Evolutionary conservation across 2,329 filamentous ascomycete species (phyloP).

Genomic region (Chaetomium olivaceum): DNA sequence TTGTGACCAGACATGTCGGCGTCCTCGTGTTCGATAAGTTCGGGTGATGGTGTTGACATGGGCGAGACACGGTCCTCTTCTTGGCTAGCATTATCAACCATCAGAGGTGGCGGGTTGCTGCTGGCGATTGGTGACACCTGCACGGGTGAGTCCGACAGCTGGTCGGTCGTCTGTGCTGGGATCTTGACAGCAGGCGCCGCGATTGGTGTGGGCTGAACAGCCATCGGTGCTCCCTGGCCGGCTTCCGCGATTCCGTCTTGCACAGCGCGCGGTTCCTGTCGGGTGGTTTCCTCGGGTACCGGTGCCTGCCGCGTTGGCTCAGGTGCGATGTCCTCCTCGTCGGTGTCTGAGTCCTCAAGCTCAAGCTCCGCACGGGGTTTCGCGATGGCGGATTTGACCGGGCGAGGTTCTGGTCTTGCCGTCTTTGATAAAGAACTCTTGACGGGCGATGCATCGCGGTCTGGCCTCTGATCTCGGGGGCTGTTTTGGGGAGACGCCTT

Average conservation of each 20-base stretch:
- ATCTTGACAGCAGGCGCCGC: slow-evolving; percentile 32
- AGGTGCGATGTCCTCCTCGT: slow-evolving; percentile 41
- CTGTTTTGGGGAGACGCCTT: slow-evolving; percentile 29
- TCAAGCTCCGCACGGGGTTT: slow-evolving; percentile 66
- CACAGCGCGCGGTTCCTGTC: slow-evolving; percentile 39
- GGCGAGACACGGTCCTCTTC: slow-evolving; percentile 62
- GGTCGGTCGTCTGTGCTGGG: slow-evolving; percentile 41
- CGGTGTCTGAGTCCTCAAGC: slow-evolving; percentile 70
- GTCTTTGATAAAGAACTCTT: slow-evolving; percentile 46
- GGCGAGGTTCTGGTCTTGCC: slow-evolving; percentile 50
- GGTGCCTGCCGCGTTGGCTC: slow-evolving; percentile 36
- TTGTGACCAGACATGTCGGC: slow-evolving; percentile 44
- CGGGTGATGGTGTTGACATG: slow-evolving; percentile 64
- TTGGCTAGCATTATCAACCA: slow-evolving; percentile 70
- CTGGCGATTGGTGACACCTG: slow-evolving; percentile 59
- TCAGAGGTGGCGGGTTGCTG: slow-evolving; percentile 64
- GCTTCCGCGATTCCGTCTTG: slow-evolving; percentile 45
- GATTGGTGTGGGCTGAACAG: slow-evolving; percentile 36
- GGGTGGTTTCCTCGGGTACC: slow-evolving; percentile 28
- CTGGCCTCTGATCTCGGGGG: slow-evolving; percentile 38
- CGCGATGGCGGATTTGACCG: slow-evolving; percentile 58
- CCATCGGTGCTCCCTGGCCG: slow-evolving; percentile 36
- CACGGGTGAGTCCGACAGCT: slow-evolving; percentile 68
- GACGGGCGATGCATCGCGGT: slow-evolving; percentile 45
- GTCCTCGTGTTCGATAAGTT: slow-evolving; percentile 54